Conservation (phyloP, 495 filamentous ascomycete species). For the Penicillium soppii region DNA sequence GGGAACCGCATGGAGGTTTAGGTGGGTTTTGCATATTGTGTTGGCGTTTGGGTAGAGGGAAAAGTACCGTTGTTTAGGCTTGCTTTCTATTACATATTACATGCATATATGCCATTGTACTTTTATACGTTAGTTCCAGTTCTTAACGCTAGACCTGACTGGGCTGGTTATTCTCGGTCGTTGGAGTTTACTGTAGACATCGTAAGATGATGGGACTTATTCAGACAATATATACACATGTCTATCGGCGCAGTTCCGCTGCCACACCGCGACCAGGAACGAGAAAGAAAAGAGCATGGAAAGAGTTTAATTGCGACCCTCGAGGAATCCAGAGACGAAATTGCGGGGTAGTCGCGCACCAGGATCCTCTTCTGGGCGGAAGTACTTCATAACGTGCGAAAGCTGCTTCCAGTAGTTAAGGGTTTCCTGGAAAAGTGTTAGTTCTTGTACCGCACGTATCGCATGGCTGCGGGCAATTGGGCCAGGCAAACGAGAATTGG, state of each 20-base stretch:
- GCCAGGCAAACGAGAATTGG: too few species aligned
- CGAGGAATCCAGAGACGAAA: conserved; percentile 92
- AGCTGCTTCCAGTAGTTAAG: conserved; percentile 99
- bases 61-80: conserved; percentile 4
- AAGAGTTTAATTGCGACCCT: conserved; percentile 54
- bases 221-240: conserved; percentile 47
- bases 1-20: conserved; percentile 38
- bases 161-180: too few species aligned
- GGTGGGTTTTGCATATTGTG: conserved; percentile 15
- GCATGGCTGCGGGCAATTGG: too few species aligned
- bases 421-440: conserved; percentile 66
- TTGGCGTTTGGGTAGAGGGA: conserved; percentile 21
- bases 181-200: too few species aligned
- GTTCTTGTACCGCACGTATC: too few species aligned
- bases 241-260: conserved; percentile 25
- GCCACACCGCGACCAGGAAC: conserved; percentile 26
- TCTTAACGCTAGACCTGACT: too few species aligned
- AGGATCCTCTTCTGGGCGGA: conserved; percentile 83
- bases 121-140: too few species aligned
- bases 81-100: neutral
- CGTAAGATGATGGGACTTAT: conserved; percentile 26
- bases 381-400: conserved; percentile 95
- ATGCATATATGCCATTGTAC: neutral
- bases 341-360: conserved; percentile 73
- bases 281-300: conserved; percentile 15